Base-by-base conservation (phyloP, 495 filamentous ascomycete species). In the Penicillium coprophilum region DNA sequence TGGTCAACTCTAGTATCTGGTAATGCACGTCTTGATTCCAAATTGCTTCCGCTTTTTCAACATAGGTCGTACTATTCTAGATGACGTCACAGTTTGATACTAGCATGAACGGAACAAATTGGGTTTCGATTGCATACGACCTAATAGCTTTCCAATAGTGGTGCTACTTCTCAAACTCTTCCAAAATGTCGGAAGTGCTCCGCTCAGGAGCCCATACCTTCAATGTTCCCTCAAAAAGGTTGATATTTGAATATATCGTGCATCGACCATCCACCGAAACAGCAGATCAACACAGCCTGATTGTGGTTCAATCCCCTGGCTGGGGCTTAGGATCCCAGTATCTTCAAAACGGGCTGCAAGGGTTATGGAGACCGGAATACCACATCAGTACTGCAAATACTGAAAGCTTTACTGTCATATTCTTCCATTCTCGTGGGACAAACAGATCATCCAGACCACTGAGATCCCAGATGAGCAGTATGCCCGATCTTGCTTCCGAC, bases 1-100 rank as follows among this genome's bases (percentile, higher is more conserved):
- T 57, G 63, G 61, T 3, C 61, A 64, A 47, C 53, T 77, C 46
- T 74, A 36, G 56, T n/a, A 0, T 17, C 31, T 3, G 15, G 23
- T 38, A 17, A 13, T 17, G 0, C 40, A 9, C 2, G 21, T 41
- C 13, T n/a, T 17, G 34, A 17, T 38, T 38, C 19, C 40, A 21
- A 19, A 4, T 12, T 40, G 7, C n/a, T 40, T 17, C n/a, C 24
- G 20, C 40, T 1, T 43, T 15, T 13, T 6, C 40, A 27, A 12
- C 10, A 9, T 8, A n/a, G 3, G 3, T 4, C 46, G 8, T 49
- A 4, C 17, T 48, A 21, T 34, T 23, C 46, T 7, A 30, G 9
- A 31, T 36, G 46, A 49, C 46, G 31, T 49, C 46, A 49, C 19
- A 21, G 9, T 32, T 23, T 23, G 6, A 23, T 49, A 11, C 19